phyloP scores from a whole-genome alignment of 1,284 basidiomycete genomes.

The Rhizopogon hawkerae region DNA sequence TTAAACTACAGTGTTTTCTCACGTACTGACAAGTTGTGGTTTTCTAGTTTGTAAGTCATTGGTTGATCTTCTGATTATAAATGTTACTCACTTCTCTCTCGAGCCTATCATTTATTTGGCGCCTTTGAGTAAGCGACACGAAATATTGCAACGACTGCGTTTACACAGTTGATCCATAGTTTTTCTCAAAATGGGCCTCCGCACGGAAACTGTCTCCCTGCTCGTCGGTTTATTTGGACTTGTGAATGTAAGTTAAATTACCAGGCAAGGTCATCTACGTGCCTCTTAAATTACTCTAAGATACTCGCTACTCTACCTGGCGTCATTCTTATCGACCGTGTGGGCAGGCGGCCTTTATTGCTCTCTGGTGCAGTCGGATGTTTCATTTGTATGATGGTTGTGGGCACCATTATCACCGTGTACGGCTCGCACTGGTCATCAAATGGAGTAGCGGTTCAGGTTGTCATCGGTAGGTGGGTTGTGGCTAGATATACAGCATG shows the following conservation, averaged over 20 bases:
- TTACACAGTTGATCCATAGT: conserved; percentile 12
- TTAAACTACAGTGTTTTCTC: background rate
- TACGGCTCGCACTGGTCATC: conserved; percentile 22
- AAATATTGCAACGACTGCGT: background rate
- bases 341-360: conserved; percentile 26
- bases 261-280: background rate
- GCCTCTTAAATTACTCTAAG: conserved; percentile 8
- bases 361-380: conserved; percentile 28
- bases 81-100: background rate
- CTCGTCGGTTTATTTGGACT: conserved; percentile 26
- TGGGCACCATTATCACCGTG: conserved; percentile 23
- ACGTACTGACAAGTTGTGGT: background rate
- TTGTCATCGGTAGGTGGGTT: conserved; percentile 18
- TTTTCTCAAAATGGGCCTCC: conserved; percentile 25
- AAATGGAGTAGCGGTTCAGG: conserved; percentile 20
- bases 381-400: conserved; percentile 21
- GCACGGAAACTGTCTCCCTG: conserved; percentile 26
- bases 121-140: conserved; percentile 22
- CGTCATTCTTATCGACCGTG: conserved; percentile 23
- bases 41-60: conserved; percentile 21
- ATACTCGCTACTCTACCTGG: conserved; percentile 24
- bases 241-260: conserved; percentile 21
- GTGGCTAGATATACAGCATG: background rate
- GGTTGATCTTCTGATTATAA: background rate
- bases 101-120: conserved; percentile 29